Conservation (phyloP, 352 stramenopile genomes). For the Phytophthora constricta region DNA sequence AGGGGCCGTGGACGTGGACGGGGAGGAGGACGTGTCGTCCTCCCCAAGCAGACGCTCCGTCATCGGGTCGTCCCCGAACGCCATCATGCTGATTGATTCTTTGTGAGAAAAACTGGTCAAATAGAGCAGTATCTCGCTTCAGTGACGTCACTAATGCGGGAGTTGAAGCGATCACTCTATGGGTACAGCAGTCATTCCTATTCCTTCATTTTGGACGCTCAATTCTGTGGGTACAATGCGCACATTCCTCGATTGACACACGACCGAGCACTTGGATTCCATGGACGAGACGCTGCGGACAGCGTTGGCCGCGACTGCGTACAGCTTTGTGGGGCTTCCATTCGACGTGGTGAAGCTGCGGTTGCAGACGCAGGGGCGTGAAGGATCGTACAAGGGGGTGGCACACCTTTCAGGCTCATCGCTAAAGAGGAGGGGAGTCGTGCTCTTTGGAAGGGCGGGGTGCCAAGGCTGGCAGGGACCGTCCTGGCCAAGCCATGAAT, state of each 20-base stretch:
- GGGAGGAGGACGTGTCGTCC: constrained; percentile 4
- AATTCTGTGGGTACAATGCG: constrained; percentile 1
- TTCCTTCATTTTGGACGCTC: too few relatives aligned
- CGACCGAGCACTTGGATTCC: too few relatives aligned
- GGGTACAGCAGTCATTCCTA: background rate
- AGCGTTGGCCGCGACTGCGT: constrained; percentile 64
- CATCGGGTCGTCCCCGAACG: constrained; percentile 47
- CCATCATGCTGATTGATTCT: constrained; percentile 41
- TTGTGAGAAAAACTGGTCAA: background rate
- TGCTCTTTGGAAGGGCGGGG: constrained; percentile 76
- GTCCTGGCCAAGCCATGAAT: constrained; percentile 83
- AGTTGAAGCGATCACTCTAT: constrained; percentile 6
- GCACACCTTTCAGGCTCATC: constrained; percentile 58
- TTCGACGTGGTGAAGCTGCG: constrained; percentile 85
- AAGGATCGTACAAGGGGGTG: constrained; percentile 58
- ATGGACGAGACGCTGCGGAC: constrained; percentile 56
- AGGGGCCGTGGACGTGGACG: constrained; percentile 12
- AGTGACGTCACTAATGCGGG: background rate
- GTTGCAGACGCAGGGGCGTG: constrained; percentile 69
- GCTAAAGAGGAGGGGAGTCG: constrained; percentile 63
- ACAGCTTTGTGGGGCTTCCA: constrained; percentile 68
- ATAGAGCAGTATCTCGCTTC: too few relatives aligned
- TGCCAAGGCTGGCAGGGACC: constrained; percentile 70
- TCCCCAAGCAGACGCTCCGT: constrained; percentile 34
- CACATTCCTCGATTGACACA: background rate